Evolutionary conservation across 257 asterid species (phyloP).

Genomic region (Solanum virginianum): DNA sequence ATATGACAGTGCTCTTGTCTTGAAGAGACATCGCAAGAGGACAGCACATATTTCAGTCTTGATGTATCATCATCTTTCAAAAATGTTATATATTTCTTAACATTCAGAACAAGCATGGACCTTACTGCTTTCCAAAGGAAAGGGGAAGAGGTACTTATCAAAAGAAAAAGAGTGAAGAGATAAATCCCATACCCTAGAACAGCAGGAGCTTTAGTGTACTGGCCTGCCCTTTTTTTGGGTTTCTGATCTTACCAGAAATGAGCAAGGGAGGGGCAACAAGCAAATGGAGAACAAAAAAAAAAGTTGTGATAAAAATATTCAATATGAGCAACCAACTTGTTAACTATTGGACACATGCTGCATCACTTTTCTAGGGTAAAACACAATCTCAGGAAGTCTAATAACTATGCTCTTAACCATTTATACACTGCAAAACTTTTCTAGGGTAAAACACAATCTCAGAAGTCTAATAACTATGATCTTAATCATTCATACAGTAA

Average conservation of each 20-base stretch:
- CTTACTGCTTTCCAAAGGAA: background rate
- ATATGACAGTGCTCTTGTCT: background rate
- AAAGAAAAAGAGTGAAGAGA: background rate
- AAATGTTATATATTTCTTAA: background rate
- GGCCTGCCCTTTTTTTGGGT: background rate
- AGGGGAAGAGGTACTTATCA: background rate
- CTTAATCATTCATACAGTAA: background rate
- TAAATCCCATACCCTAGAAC: background rate
- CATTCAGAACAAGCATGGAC: background rate
- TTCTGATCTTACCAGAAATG: background rate
- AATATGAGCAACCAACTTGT: background rate
- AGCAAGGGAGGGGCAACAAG: background rate
- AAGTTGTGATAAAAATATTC: background rate
- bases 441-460: background rate
- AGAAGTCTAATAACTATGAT: background rate
- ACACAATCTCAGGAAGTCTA: background rate
- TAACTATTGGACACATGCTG: background rate
- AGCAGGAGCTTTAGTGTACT: no score
- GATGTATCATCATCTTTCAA: background rate
- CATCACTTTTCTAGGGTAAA: background rate
- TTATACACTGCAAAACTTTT: background rate
- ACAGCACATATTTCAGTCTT: background rate
- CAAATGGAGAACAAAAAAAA: background rate
- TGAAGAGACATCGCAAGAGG: background rate
- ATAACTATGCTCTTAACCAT: background rate